phyloP scores from a whole-genome alignment of 768 basidiomycete species.

The Boletellus ananas region DNA sequence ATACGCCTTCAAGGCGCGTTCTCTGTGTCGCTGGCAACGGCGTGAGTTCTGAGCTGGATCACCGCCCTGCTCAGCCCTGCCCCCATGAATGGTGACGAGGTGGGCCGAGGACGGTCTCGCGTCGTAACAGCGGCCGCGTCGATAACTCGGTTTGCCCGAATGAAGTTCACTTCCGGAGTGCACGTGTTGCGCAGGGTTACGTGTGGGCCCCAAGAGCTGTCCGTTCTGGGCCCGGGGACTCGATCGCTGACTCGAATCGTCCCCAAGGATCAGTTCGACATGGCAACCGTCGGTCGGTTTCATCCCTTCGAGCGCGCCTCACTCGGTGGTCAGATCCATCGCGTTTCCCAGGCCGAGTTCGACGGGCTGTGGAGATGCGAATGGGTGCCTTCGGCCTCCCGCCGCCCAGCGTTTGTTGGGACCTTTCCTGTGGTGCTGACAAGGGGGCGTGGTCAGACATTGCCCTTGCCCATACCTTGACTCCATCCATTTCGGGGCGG shows the following conservation, averaged over 20 bases:
- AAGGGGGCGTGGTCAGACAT: conserved; percentile 15
- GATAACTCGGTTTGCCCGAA: conserved; percentile 12
- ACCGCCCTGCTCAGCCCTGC: conserved; percentile 7
- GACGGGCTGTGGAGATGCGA: conserved; percentile 25
- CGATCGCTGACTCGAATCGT: conserved; percentile 27
- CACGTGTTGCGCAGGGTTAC: conserved; percentile 28
- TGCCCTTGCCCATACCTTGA: conserved; percentile 28
- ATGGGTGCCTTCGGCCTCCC: conserved; percentile 20
- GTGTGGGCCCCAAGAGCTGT: conserved; percentile 14
- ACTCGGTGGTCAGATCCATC: conserved; percentile 19
- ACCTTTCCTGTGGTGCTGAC: conserved; percentile 19
- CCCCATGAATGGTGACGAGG: not conserved
- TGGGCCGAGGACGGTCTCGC: conserved; percentile 12
- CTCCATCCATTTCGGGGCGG: conserved; percentile 28
- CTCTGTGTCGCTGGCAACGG: conserved; percentile 24
- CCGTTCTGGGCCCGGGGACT: conserved; percentile 25
- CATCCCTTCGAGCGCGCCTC: conserved; percentile 6
- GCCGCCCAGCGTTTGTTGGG: conserved; percentile 12
- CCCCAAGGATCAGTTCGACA: conserved; percentile 14
- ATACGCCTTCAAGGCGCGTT: conserved; percentile 15
- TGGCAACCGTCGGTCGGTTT: conserved; percentile 23
- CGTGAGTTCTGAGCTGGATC: conserved; percentile 26
- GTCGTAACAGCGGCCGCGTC: conserved; percentile 9
- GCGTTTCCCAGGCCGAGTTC: conserved; percentile 21
- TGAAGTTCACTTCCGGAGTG: conserved; percentile 21